These are phyloP conservation scores for Acanthochlamys bracteata DNA, from an alignment of 106 monocot genomes.

Conservation along the genomic window DNA sequence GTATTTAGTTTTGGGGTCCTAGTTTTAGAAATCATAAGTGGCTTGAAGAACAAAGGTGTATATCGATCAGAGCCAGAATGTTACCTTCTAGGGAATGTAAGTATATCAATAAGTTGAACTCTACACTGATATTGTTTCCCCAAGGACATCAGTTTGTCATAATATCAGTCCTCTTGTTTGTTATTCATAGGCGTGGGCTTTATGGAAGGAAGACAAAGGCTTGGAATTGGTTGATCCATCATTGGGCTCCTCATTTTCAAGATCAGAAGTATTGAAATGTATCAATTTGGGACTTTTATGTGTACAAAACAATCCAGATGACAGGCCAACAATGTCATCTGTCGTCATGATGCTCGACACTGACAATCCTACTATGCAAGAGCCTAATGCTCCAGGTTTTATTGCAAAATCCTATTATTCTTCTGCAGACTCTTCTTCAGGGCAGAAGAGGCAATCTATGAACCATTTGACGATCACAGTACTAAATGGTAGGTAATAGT, in stretches of 20 bases:
- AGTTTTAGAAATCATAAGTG: slow-evolving; percentile 30
- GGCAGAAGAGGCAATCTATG: too few relatives aligned
- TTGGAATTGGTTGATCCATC: slow-evolving; percentile 23
- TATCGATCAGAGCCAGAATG: neutral
- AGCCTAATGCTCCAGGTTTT: slow-evolving; percentile 13
- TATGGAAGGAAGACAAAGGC: slow-evolving; percentile 21
- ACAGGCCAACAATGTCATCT: slow-evolving; percentile 9
- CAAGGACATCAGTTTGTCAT: neutral
- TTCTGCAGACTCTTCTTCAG: too few relatives aligned
- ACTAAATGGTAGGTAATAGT: too few relatives aligned
- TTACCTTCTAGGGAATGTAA: slow-evolving; percentile 10
- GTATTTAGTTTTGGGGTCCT: slow-evolving; percentile 33
- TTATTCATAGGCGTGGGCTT: slow-evolving; percentile 18
- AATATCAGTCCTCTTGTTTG: too few relatives aligned
- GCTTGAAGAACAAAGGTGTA: slow-evolving; percentile 6
- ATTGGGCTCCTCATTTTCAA: neutral
- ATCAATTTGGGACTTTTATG: slow-evolving; percentile 16
- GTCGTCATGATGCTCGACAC: slow-evolving; percentile 8
- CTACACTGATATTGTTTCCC: neutral
- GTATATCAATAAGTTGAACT: neutral
- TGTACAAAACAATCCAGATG: slow-evolving; percentile 13
- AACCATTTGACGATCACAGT: too few relatives aligned
- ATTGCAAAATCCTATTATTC: neutral
- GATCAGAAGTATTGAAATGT: neutral
- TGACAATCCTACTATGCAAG: neutral